phyloP scores from a whole-genome alignment of 2,329 filamentous ascomycete species.

The Microcera coccophila region DNA sequence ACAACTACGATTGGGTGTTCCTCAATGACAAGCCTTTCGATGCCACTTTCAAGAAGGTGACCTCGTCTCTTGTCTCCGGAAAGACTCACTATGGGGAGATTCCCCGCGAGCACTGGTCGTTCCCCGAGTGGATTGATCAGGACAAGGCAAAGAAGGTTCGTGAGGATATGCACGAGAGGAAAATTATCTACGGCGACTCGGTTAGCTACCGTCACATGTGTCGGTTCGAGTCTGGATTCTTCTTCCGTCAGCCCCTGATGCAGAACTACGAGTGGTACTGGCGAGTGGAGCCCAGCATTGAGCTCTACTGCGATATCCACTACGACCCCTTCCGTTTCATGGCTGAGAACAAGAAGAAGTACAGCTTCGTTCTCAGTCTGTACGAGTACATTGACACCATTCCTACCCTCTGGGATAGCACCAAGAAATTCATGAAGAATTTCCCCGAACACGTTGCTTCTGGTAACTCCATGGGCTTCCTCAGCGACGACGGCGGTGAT shows the following conservation, averaged over 20 bases:
- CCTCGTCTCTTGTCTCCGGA: slow-evolving; percentile 82
- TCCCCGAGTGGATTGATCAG: slow-evolving; percentile 92
- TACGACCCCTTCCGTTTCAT: slow-evolving; percentile 97
- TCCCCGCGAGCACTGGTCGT: slow-evolving; percentile 91
- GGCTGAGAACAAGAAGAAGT: slow-evolving; percentile 95
- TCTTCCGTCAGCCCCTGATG: slow-evolving; percentile 94
- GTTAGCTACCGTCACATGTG: slow-evolving; percentile 99
- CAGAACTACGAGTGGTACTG: slow-evolving; percentile 98
- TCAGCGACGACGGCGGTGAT: slow-evolving; percentile 87
- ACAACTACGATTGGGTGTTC: slow-evolving; percentile 99
- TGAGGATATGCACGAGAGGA: slow-evolving; percentile 87
- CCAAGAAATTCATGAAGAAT: slow-evolving; percentile 88
- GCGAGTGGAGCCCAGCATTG: slow-evolving; percentile 95
- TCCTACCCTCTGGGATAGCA: slow-evolving; percentile 89
- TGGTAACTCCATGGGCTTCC: slow-evolving; percentile 83
- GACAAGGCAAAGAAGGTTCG: slow-evolving; percentile 86
- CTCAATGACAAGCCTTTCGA: slow-evolving; percentile 95
- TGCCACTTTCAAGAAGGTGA: slow-evolving; percentile 88
- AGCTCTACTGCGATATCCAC: slow-evolving; percentile 92
- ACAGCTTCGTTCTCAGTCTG: slow-evolving; percentile 91
- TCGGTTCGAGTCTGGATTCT: slow-evolving; percentile 97
- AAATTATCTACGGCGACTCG: slow-evolving; percentile 98
- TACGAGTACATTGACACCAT: slow-evolving; percentile 98
- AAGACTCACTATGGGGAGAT: slow-evolving; percentile 90
- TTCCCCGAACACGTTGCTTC: slow-evolving; percentile 83